Evolutionary conservation across 768 basidiomycete species (phyloP).

Genomic region (Harrya chromipes): DNA sequence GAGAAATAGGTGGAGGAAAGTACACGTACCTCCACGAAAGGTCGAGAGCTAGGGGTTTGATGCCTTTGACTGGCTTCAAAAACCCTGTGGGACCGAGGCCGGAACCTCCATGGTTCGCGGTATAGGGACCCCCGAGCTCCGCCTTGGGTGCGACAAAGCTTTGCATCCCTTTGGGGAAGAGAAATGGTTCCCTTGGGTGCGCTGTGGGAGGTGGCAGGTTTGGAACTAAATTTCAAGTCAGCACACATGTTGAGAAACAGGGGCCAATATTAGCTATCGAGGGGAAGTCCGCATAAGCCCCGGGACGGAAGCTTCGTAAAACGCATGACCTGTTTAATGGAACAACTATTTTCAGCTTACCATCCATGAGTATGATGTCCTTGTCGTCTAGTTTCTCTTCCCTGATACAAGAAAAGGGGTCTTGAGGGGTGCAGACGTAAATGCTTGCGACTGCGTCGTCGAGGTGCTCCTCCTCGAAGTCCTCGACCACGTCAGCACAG

Average conservation of each 20-base stretch:
- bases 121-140: not conserved
- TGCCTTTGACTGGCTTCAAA: constrained; percentile 56
- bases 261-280: constrained; percentile 17
- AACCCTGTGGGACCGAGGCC: constrained; percentile 13
- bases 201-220: constrained; percentile 50
- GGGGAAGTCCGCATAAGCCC: constrained; percentile 23
- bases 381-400: constrained; percentile 56
- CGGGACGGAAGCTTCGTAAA: constrained; percentile 12
- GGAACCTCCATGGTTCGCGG: not conserved
- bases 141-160: constrained; percentile 28
- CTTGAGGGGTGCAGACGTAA: constrained; percentile 26
- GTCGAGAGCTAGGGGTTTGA: constrained; percentile 54
- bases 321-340: constrained; percentile 11
- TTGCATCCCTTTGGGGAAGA: constrained; percentile 32
- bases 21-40: constrained; percentile 64
- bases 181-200: constrained; percentile 33
- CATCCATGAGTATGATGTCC: constrained; percentile 53
- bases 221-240: constrained; percentile 46
- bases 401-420: constrained; percentile 40
- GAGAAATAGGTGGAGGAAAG: not conserved
- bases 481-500: not conserved
- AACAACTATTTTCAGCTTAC: constrained; percentile 33
- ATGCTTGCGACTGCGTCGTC: constrained; percentile 33
- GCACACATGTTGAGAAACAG: constrained; percentile 12
- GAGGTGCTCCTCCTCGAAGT: constrained; percentile 20